Conservation (phyloP, 2,329 filamentous ascomycete genomes). For the Epichloe glyceriae region DNA sequence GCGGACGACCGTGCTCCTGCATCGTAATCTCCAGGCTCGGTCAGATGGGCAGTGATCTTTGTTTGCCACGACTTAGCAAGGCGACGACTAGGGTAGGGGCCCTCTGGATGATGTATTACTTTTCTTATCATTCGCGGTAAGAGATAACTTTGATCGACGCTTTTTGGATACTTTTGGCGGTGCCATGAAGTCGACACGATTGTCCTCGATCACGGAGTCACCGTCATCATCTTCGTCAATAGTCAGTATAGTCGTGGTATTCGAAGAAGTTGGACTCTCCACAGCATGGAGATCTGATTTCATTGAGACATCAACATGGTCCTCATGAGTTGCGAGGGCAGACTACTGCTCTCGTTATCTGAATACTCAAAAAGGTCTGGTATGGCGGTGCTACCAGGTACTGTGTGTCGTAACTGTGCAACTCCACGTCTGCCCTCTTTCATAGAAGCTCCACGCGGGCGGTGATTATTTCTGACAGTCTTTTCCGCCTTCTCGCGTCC, state of each 20-base stretch:
- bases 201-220: constrained; percentile 34
- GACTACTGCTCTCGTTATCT: neutral
- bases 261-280: neutral
- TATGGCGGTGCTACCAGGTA: constrained; percentile 15
- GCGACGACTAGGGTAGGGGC: constrained; percentile 11
- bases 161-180: constrained; percentile 27
- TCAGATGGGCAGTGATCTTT: constrained; percentile 19
- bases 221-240: constrained; percentile 19
- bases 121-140: constrained; percentile 12
- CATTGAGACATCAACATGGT: neutral
- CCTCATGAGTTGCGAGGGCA: neutral
- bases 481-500: constrained; percentile 19
- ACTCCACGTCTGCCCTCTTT: constrained; percentile 33
- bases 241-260: neutral
- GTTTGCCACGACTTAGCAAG: constrained; percentile 15
- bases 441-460: constrained; percentile 22
- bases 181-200: constrained; percentile 38
- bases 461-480: constrained; percentile 15
- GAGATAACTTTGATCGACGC: constrained; percentile 20
- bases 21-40: neutral
- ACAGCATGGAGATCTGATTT: neutral
- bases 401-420: constrained; percentile 29
- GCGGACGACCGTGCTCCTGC: neutral
- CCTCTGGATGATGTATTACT: constrained; percentile 13
- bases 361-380: constrained; percentile 34